Base-by-base conservation (phyloP, 345 rosid species). In the Pelargonium nanum region DNA sequence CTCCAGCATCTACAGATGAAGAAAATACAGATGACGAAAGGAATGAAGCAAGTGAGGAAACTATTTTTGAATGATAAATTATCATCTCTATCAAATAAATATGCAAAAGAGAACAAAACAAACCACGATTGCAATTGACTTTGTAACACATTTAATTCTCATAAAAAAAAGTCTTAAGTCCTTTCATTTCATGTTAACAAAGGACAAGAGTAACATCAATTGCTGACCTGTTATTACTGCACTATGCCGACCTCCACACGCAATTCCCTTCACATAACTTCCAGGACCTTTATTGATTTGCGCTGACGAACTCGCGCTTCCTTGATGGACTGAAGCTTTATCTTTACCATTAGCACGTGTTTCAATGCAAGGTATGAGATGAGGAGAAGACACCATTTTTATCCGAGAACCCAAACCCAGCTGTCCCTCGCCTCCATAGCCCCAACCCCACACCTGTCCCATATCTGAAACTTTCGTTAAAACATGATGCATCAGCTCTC, bases 401-500 rank as follows among this genome's bases (percentile, higher is more conserved):
- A 90, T 80, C 55, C 97, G 85, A 26, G 99, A 88, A 58, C 97
- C 96, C 76, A 88, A 78, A 63, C 99, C 99, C 58, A 94, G 99
- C 80, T 94, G 99, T 69, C 99, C 99, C 74, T 94, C 99, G 24
- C 99, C 99, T 64, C 97, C 99, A 82, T 90, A 94, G 66, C 99
- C 99, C 99, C 99, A 94, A 68, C 96, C 99, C 97, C 97, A 94
- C 50, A 90, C 97, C 86, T 86, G 95, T 75, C 97, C 97, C 54
- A 79, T 68, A 85, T 93, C 99, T 89, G 90, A 62, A 84, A 80
- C 70, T 69, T 58, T 54, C 64, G 63, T 53, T 65, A 75, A 69
- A 40, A 40, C 13, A 40, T 15, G 15, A 40, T 40, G 16, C 48
- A 40, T 40, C 48, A 40, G 2, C 16, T 40, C 15, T 40, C 48